Evolutionary conservation across 139 green algal genomes (phyloP).

Genomic region (Ettlia oleoabundans): DNA sequence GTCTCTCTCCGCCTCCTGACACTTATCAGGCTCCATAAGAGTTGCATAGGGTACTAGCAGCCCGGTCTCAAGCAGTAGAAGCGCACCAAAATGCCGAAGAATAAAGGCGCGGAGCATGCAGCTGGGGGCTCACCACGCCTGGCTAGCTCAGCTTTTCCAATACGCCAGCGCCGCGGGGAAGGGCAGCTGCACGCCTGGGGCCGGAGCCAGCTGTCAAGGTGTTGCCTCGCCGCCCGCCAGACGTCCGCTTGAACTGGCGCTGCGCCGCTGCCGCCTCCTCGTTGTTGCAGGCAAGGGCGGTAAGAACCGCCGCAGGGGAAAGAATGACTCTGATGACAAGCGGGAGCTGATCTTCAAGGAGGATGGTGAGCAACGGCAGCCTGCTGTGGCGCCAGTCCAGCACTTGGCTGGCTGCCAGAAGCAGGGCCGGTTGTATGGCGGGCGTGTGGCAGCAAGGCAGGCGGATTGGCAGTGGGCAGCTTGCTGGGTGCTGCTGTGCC

Average conservation of each 20-base stretch:
- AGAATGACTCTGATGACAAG: constrained; percentile 97
- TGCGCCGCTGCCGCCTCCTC: neutral
- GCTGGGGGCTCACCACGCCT: too few species aligned
- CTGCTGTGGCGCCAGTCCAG: neutral
- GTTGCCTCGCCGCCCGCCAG: neutral
- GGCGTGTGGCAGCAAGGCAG: too few species aligned
- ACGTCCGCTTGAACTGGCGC: neutral
- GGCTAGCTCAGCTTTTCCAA: too few species aligned
- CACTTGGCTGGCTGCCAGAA: too few species aligned
- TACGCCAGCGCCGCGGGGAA: too few species aligned
- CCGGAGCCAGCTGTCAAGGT: too few species aligned
- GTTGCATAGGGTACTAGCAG: too few species aligned
- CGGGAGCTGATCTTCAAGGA: constrained; percentile 99
- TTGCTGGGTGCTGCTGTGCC: too few species aligned
- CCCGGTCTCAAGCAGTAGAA: too few species aligned
- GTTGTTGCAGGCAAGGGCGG: constrained; percentile 73
- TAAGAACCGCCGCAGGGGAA: constrained; percentile 77
- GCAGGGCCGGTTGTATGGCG: neutral
- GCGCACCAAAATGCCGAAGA: constrained; percentile 63
- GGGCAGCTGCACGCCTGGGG: too few species aligned
- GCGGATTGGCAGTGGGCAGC: neutral
- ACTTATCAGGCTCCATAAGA: neutral
- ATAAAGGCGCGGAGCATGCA: constrained; percentile 53
- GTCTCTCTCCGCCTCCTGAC: neutral
- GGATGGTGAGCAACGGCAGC: constrained; percentile 80